phyloP scores from a whole-genome alignment of 148 eudicot species.

The Rhododendron griersonianum region DNA sequence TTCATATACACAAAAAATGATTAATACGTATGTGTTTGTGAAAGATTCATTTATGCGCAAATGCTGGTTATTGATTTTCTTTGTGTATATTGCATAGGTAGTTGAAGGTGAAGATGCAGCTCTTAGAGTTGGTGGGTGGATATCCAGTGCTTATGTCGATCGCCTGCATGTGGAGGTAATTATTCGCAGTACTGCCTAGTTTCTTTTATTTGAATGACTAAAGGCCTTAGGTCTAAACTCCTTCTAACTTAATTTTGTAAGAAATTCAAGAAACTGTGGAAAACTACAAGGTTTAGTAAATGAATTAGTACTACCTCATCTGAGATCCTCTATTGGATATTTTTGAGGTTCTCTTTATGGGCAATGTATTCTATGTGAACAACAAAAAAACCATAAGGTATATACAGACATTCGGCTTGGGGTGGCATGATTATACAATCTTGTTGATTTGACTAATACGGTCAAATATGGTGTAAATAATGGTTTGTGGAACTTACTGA shows the following conservation, averaged over 20 bases:
- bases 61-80: neutral
- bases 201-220: neutral
- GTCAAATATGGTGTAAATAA: neutral
- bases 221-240: neutral
- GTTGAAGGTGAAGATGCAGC: slow-evolving; percentile 88
- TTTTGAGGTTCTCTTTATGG: neutral
- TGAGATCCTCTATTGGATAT: too few species aligned
- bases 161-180: slow-evolving; percentile 82
- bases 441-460: neutral
- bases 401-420: neutral
- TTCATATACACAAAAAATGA: neutral
- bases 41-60: neutral
- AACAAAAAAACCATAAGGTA: neutral
- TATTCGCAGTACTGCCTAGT: neutral
- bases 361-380: neutral
- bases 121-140: slow-evolving; percentile 70
- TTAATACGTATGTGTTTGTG: neutral
- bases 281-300: neutral
- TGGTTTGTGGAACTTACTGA: neutral
- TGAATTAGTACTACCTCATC: neutral
- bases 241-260: neutral
- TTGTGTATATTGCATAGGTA: slow-evolving; percentile 40
- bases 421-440: neutral
- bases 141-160: slow-evolving; percentile 79
- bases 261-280: neutral